Percentiles rank a stretch among this genome's conserved stretches.
These are phyloP conservation scores for Hyphopichia burtonii DNA, from an alignment of 1,139 yeast species.

Conservation along the genomic window DNA sequence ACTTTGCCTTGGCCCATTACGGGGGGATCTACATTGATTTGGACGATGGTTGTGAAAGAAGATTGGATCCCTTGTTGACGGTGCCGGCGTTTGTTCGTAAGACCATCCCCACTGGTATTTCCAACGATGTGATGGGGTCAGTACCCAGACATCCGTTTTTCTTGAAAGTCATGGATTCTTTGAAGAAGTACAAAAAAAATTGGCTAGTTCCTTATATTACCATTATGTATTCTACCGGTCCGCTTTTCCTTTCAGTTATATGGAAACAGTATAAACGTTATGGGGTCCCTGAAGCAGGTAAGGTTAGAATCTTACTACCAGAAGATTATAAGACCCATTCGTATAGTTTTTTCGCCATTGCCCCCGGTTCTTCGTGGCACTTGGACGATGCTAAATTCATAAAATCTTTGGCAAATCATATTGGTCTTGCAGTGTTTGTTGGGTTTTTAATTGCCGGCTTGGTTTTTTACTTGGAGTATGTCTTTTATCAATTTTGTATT, in stretches of 20 bases:
- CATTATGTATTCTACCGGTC: slow-evolving; percentile 93
- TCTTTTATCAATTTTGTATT: slow-evolving; percentile 49
- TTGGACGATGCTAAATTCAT: slow-evolving; percentile 78
- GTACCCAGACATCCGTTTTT: slow-evolving; percentile 87
- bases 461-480: slow-evolving; percentile 62
- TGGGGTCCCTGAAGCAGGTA: slow-evolving; percentile 64
- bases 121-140: slow-evolving; percentile 91
- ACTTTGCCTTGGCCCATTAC: slow-evolving; percentile 75
- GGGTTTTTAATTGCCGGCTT: slow-evolving; percentile 62
- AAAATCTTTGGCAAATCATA: slow-evolving; percentile 67
- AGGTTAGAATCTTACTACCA: slow-evolving; percentile 69
- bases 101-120: slow-evolving; percentile 87
- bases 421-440: slow-evolving; percentile 63
- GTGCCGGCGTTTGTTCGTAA: slow-evolving; percentile 86
- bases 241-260: slow-evolving; percentile 77
- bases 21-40: slow-evolving; percentile 92
- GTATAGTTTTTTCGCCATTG: slow-evolving; percentile 65
- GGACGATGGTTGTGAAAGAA: slow-evolving; percentile 82
- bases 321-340: slow-evolving; percentile 61
- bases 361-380: slow-evolving; percentile 89
- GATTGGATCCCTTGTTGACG: slow-evolving; percentile 74
- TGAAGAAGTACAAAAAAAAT: slow-evolving; percentile 62
- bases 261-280: slow-evolving; percentile 87
- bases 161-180: slow-evolving; percentile 61
- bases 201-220: slow-evolving; percentile 87